Evolutionary conservation across 441 rosid species (phyloP).

Genomic region (Populus hybrid): DNA sequence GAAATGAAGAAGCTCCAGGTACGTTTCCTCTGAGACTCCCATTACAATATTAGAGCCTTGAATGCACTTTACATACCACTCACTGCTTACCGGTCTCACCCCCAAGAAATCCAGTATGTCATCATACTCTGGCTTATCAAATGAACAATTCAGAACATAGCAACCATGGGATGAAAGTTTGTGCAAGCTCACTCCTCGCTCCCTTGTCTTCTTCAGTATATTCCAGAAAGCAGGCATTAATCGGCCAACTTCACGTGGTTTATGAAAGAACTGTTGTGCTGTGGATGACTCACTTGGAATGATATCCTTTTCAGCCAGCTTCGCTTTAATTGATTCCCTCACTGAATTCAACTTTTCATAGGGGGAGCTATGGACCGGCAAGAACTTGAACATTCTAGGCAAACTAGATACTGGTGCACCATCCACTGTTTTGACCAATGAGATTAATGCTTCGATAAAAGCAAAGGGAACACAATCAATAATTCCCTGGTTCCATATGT

Average conservation of each 20-base stretch:
- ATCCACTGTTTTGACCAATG: slow-evolving; percentile 45
- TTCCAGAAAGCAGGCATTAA: slow-evolving; percentile 57
- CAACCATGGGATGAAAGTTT: slow-evolving; percentile 58
- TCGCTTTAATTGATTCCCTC: slow-evolving; percentile 41
- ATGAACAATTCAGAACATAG: slow-evolving; percentile 40
- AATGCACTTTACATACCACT: slow-evolving; percentile 65
- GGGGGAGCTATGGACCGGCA: slow-evolving; percentile 44
- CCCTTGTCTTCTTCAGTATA: slow-evolving; percentile 43
- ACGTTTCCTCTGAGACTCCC: slow-evolving; percentile 45
- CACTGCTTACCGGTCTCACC: slow-evolving; percentile 31
- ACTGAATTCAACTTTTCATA: slow-evolving; percentile 39
- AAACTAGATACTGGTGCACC: slow-evolving; percentile 50
- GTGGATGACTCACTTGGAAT: slow-evolving; percentile 52
- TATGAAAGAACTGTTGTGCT: slow-evolving; percentile 54
- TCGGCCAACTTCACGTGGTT: slow-evolving; percentile 53
- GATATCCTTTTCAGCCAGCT: slow-evolving; percentile 38
- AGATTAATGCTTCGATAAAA: slow-evolving; percentile 8
- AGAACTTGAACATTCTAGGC: slow-evolving; percentile 45
- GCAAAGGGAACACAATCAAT: slow-evolving; percentile 2
- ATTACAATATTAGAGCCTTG: slow-evolving; percentile 44
- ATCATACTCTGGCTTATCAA: slow-evolving; percentile 38
- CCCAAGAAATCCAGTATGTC: slow-evolving; percentile 50
- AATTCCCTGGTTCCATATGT: slow-evolving; percentile 12
- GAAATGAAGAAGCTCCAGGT: slow-evolving; percentile 45
- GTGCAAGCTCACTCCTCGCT: slow-evolving; percentile 42